These are phyloP conservation scores for Enterocytospora artemiae DNA, from an alignment of 371 early-diverging fungal species.

Conservation along the genomic window DNA sequence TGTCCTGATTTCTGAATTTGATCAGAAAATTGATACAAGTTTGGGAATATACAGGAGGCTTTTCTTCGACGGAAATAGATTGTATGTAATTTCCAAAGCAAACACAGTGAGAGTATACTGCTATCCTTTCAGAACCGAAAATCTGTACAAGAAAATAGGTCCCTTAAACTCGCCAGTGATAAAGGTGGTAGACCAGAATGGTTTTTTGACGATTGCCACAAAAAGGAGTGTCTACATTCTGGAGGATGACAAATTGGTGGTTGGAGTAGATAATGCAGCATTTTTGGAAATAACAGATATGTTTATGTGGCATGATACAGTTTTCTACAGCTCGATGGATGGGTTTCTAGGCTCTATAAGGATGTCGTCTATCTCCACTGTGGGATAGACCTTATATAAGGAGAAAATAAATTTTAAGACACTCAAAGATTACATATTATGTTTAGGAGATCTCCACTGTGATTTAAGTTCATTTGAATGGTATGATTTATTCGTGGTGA, in stretches of 20 bases:
- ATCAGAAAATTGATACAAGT: slow-evolving; percentile 3
- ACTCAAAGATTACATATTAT: too few species aligned
- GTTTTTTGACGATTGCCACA: slow-evolving; percentile 31
- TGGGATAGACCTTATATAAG: neutral
- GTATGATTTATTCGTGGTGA: too few species aligned
- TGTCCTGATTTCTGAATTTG: neutral
- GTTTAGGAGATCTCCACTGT: too few species aligned
- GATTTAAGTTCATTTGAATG: too few species aligned
- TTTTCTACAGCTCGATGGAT: slow-evolving; percentile 39
- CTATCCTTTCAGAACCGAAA: slow-evolving; percentile 32
- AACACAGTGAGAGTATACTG: neutral
- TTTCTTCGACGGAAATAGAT: slow-evolving; percentile 1
- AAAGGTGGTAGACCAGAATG: slow-evolving; percentile 19
- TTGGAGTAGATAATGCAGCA: slow-evolving; percentile 44
- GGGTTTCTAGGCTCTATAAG: slow-evolving; percentile 39
- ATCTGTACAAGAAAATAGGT: slow-evolving; percentile 29
- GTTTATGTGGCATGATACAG: slow-evolving; percentile 8
- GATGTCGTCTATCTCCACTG: neutral
- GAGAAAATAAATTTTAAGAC: neutral
- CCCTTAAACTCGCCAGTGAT: slow-evolving; percentile 47
- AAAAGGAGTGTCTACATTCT: slow-evolving; percentile 50
- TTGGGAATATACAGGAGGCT: slow-evolving; percentile 16
- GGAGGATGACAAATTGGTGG: slow-evolving; percentile 6
- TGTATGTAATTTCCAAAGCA: slow-evolving; percentile 9
- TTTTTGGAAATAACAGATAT: slow-evolving; percentile 55